A percentile compares a stretch with the other conserved stretches of the same genome.
Evolutionary conservation across 306 rosid genomes (phyloP).

Genomic region (Notholithocarpus densiflorus): DNA sequence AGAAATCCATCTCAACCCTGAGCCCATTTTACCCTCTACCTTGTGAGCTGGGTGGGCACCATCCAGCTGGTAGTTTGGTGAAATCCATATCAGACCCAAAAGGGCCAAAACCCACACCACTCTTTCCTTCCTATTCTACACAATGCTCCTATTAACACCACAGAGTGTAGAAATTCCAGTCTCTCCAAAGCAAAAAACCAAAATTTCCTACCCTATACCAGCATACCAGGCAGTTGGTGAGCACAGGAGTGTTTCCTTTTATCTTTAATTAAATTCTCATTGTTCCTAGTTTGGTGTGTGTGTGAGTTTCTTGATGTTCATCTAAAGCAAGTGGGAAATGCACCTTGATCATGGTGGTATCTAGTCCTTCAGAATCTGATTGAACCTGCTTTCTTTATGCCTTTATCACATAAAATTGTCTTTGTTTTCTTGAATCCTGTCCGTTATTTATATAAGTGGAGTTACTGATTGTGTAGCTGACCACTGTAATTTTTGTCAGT

Average conservation of each 20-base stretch:
- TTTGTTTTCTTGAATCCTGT: neutral
- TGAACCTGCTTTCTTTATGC: neutral
- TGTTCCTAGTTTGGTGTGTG: neutral
- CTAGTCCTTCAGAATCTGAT: neutral
- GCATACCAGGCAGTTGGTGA: neutral
- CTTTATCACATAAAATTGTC: neutral
- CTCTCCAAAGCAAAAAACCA: too few relatives aligned
- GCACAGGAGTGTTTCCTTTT: neutral
- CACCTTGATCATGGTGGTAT: neutral
- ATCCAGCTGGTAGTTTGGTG: too few relatives aligned
- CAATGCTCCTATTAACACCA: too few relatives aligned
- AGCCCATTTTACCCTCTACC: too few relatives aligned
- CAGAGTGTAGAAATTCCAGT: too few relatives aligned
- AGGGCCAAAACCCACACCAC: too few relatives aligned
- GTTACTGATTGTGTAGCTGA: neutral
- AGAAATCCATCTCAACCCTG: neutral
- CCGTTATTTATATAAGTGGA: neutral
- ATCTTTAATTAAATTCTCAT: neutral
- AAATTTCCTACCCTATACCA: neutral
- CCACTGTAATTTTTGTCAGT: slow-evolving; percentile 17
- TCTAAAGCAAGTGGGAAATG: neutral
- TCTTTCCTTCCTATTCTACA: too few relatives aligned
- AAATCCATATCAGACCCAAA: too few relatives aligned
- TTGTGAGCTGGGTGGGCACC: too few relatives aligned
- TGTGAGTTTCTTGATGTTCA: neutral